These are phyloP conservation scores for Ophidiomyces ophidiicola DNA, from an alignment of 2,329 filamentous ascomycete genomes.

Conservation along the genomic window DNA sequence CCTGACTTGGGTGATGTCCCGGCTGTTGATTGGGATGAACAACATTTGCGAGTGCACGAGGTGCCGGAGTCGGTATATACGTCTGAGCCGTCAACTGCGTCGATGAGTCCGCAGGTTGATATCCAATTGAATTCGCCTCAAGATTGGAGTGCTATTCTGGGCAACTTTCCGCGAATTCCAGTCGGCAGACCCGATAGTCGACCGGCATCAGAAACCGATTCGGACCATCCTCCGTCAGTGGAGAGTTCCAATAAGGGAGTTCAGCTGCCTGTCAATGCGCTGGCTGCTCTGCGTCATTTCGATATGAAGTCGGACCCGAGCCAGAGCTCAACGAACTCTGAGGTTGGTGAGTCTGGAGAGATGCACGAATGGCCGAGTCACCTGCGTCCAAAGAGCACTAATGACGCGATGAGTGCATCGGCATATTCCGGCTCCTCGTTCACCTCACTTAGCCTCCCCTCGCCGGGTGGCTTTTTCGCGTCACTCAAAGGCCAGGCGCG, in stretches of 20 bases:
- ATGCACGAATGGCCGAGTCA: conserved; percentile 50
- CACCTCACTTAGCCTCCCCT: conserved; percentile 75
- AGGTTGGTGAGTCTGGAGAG: conserved; percentile 41
- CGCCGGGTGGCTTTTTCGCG: conserved; percentile 83
- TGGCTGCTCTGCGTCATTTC: conserved; percentile 68
- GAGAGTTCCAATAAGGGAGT: conserved; percentile 41
- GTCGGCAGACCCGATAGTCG: conserved; percentile 17
- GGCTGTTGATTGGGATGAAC: conserved; percentile 49
- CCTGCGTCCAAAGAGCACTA: conserved; percentile 35
- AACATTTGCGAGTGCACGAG: conserved; percentile 25
- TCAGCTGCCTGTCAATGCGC: conserved; percentile 63
- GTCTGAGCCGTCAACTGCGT: conserved; percentile 19
- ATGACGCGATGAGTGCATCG: conserved; percentile 40
- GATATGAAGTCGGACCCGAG: conserved; percentile 39
- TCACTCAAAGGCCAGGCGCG: conserved; percentile 64
- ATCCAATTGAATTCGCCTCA: conserved; percentile 33
- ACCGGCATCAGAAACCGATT: conserved; percentile 17
- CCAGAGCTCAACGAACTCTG: conserved; percentile 31
- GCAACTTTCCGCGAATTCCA: conserved; percentile 32
- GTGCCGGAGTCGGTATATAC: conserved; percentile 23
- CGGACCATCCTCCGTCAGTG: conserved; percentile 14
- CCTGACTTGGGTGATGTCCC: conserved; percentile 53
- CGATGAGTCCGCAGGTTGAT: conserved; percentile 23
- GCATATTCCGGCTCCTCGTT: conserved; percentile 56
- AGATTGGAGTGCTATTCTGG: conserved; percentile 48